These are phyloP conservation scores for Pseudopediastrum boryanum DNA, from an alignment of 139 green algal species.

Conservation along the genomic window DNA sequence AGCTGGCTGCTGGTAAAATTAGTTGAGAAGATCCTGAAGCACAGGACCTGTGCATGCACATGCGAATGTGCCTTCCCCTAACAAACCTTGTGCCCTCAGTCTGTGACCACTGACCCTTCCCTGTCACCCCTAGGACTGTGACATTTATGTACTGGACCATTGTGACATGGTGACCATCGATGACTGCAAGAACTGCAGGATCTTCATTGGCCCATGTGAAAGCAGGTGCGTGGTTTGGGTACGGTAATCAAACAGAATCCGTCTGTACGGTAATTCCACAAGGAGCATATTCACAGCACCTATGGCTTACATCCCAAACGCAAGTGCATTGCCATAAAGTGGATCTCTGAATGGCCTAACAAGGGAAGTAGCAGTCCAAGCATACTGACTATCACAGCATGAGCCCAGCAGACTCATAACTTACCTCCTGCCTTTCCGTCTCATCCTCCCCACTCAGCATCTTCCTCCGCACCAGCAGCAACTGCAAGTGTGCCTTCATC, in stretches of 20 bases:
- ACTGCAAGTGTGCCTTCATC: slow-evolving; percentile 56
- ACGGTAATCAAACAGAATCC: background rate
- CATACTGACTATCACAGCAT: background rate
- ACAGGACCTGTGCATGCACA: no score
- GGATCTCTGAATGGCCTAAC: background rate
- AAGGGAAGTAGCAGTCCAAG: background rate
- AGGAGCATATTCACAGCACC: background rate
- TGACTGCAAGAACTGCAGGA: slow-evolving; percentile 65
- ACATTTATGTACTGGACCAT: slow-evolving; percentile 70
- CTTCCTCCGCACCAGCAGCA: slow-evolving; percentile 68
- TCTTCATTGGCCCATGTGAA: slow-evolving; percentile 71
- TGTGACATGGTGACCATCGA: slow-evolving; percentile 68
- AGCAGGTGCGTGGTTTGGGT: slow-evolving; percentile 35
- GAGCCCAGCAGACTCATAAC: background rate
- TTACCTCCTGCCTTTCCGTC: background rate
- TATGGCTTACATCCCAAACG: background rate
- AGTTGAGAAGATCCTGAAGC: no score
- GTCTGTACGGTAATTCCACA: background rate
- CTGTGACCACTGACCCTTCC: background rate
- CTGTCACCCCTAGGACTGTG: slow-evolving; percentile 52
- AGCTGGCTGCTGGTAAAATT: no score
- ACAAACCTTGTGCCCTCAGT: background rate
- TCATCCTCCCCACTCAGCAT: slow-evolving; percentile 38
- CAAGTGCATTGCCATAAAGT: background rate
- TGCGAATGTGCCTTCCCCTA: no score